Evolutionary conservation across 1,284 basidiomycete genomes (phyloP), one percentile per base, ranked within the genome.

Genomic region (Pisolithus thermaeus): DNA sequence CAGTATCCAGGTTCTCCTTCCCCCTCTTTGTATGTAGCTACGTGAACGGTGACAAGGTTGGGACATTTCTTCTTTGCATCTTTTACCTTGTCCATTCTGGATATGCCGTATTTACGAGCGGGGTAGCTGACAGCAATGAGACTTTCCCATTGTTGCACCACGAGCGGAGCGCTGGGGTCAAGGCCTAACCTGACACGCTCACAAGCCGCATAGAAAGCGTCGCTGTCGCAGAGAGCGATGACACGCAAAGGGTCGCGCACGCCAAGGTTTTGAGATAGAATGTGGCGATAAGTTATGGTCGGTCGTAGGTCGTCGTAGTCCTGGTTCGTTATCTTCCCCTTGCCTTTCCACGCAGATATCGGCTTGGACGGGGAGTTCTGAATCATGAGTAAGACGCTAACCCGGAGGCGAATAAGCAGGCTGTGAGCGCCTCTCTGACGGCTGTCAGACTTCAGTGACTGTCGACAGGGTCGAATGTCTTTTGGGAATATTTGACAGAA

Each of bases 41-140:
- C 94, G 71, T 99, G 96, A 14, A 97, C 87, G 6, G 92, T 83
- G 39, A 83, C 74, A 4, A 99, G 73, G 46, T 91, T 72, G 0
- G 95, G 94, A 67, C 95, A 99, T 56, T 84, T 80, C 66, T 89
- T 86, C 68, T 84, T 81, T 6, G 94, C 90, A 47, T 94, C 89
- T 55, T 82, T 79, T 53, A 88, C 69, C 69, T 82, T 87, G 66
- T 82, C 81, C 81, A 90, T 83, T 23, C 94, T 74, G 20, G 90
- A 91, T 62, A 99, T 95, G 3, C 88, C 95, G 61, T 79, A 96
- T 62, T 84, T 85, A 52, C 96, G 79, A 0, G 97, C 96, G 3
- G 93, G 88, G 66, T 99, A 99, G 69, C 95, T 97, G 56, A 99
- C 90, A 0, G 97, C 97, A 55, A 99, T 99, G 50, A 90, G 65